Percentiles rank a stretch among this genome's conserved stretches.
These are phyloP conservation scores for Mycena leptocephala DNA, from an alignment of 768 basidiomycete genomes.

Conservation along the genomic window DNA sequence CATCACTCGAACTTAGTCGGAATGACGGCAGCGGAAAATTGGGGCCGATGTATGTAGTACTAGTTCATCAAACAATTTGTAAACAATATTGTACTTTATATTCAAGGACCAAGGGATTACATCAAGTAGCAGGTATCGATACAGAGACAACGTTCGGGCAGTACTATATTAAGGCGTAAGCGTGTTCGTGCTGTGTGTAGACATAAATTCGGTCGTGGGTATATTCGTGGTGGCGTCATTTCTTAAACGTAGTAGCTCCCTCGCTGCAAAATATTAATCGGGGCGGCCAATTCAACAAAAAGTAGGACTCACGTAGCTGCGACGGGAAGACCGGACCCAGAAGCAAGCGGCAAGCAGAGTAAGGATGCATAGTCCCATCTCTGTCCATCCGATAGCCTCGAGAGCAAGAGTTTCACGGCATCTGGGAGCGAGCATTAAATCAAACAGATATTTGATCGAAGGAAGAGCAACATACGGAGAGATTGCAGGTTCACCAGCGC, in stretches of 20 bases:
- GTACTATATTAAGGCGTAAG: neutral
- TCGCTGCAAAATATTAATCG: conserved; percentile 18
- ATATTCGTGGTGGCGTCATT: conserved; percentile 6
- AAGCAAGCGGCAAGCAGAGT: conserved; percentile 62
- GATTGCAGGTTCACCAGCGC: conserved; percentile 48
- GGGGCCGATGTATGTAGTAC: too few species aligned
- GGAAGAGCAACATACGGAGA: neutral
- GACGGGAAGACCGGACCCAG: conserved; percentile 61
- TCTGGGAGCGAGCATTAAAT: conserved; percentile 43
- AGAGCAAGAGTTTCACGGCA: conserved; percentile 66
- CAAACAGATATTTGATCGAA: neutral
- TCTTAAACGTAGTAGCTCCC: conserved; percentile 33
- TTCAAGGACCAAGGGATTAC: neutral
- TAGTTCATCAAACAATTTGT: too few species aligned
- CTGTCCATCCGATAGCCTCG: conserved; percentile 69
- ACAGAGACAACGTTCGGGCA: neutral
- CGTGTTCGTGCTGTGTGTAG: neutral
- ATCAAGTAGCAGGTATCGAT: neutral
- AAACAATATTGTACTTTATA: too few species aligned
- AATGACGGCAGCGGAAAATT: too few species aligned
- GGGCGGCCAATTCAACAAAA: neutral
- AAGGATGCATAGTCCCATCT: conserved; percentile 63
- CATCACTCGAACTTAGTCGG: too few species aligned
- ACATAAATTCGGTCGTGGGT: neutral
- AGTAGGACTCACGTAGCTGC: conserved; percentile 49